A percentile compares a stretch with the other conserved stretches of the same genome.
phyloP scores from a whole-genome alignment of 768 basidiomycete genomes.

The Mycena capillaripes region DNA sequence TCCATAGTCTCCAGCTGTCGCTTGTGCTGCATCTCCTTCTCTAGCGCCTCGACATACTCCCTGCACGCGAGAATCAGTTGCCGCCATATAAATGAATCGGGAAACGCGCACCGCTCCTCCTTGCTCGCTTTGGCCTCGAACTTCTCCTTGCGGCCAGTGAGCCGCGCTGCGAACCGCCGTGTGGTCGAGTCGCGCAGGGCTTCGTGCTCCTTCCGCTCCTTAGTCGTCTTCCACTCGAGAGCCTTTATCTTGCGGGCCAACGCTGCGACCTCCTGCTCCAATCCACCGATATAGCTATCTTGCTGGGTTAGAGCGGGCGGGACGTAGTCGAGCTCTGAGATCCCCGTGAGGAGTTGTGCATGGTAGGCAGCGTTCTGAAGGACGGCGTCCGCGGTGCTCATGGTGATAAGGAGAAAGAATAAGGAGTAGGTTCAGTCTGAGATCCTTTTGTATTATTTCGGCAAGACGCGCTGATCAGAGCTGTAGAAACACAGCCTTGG shows the following conservation, averaged over 20 bases:
- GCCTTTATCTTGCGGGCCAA: conserved; percentile 44
- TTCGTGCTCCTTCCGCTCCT: conserved; percentile 61
- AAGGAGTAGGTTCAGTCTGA: neutral
- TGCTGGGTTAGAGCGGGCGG: conserved; percentile 56
- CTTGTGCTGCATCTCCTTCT: conserved; percentile 56
- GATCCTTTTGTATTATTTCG: neutral
- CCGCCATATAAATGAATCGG: too few species aligned
- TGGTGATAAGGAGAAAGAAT: conserved; percentile 9
- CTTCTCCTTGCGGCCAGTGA: conserved; percentile 58
- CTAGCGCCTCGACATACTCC: conserved; percentile 61
- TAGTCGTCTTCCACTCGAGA: conserved; percentile 55
- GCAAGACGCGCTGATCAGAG: neutral
- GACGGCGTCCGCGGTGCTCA: conserved; percentile 51
- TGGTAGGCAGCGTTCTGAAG: conserved; percentile 56
- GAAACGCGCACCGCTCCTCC: conserved; percentile 56
- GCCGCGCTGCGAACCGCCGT: conserved; percentile 53
- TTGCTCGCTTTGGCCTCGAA: conserved; percentile 58
- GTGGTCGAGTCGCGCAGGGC: conserved; percentile 55
- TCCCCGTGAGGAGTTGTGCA: conserved; percentile 47
- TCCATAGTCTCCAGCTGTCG: conserved; percentile 48
- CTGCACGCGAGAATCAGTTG: conserved; percentile 39
- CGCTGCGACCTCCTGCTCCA: conserved; percentile 45
- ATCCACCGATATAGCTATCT: conserved; percentile 48
- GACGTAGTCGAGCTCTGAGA: conserved; percentile 56
- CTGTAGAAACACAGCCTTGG: conserved; percentile 3